phyloP scores from a whole-genome alignment of 129 eudicot genomes.

The Deinandra increscens region DNA sequence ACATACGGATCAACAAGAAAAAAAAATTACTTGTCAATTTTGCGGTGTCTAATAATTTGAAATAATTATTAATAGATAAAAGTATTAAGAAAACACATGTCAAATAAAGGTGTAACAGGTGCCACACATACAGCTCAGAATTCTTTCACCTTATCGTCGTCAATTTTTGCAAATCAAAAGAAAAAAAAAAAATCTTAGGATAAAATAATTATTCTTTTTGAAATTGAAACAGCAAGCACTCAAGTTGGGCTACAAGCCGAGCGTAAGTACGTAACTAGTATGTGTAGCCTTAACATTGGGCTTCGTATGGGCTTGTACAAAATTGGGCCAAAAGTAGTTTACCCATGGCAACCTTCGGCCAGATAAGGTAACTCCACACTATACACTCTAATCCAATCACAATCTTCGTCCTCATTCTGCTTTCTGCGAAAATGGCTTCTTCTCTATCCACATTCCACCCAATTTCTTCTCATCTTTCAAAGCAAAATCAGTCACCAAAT shows the following conservation, averaged over 20 bases:
- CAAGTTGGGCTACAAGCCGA: too few species aligned
- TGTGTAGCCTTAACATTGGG: neutral
- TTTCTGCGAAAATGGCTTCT: conserved; percentile 26
- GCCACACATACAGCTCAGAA: neutral
- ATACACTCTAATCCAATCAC: conserved; percentile 7
- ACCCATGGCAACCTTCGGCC: conserved; percentile 12
- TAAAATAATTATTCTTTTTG: too few species aligned
- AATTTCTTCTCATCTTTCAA: conserved; percentile 18
- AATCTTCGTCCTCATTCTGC: conserved; percentile 20
- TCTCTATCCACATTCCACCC: conserved; percentile 33
- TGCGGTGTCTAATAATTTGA: too few species aligned
- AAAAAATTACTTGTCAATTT: too few species aligned
- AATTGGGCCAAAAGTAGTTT: conserved; percentile 11
- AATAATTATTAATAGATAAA: too few species aligned
- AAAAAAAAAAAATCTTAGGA: too few species aligned
- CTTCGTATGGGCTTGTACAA: neutral
- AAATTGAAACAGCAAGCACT: too few species aligned
- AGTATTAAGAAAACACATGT: too few species aligned
- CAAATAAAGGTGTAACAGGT: neutral
- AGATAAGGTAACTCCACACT: conserved; percentile 17
- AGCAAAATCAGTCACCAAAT: conserved; percentile 21
- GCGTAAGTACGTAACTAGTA: too few species aligned
- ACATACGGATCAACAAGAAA: too few species aligned
- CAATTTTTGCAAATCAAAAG: neutral
- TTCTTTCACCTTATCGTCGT: neutral